Conservation (phyloP, 2,329 filamentous ascomycete genomes). For the Pleomassaria siparia region DNA sequence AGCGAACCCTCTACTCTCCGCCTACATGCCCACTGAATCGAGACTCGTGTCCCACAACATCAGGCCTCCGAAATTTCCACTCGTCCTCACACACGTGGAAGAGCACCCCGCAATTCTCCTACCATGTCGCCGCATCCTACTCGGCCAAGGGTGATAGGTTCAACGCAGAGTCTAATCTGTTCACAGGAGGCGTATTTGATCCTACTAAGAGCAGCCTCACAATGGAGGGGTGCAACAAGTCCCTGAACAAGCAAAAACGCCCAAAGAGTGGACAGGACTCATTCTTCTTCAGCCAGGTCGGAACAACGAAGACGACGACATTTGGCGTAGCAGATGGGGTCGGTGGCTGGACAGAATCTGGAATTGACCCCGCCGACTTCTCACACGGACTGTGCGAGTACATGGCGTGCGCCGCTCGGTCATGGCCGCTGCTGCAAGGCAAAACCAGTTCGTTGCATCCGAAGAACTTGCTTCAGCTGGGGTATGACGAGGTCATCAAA, state of each 20-base stretch:
- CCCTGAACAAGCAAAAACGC: slow-evolving; percentile 54
- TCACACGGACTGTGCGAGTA: slow-evolving; percentile 91
- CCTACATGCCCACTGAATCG: slow-evolving; percentile 35
- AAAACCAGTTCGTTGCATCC: slow-evolving; percentile 56
- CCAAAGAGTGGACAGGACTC: slow-evolving; percentile 90
- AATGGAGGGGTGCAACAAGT: slow-evolving; percentile 32
- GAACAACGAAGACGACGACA: slow-evolving; percentile 69
- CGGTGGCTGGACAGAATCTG: slow-evolving; percentile 90
- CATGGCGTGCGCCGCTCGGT: slow-evolving; percentile 77
- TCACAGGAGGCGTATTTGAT: slow-evolving; percentile 35
- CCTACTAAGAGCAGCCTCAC: slow-evolving; percentile 24
- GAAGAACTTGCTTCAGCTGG: slow-evolving; percentile 73
- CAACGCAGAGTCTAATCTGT: slow-evolving; percentile 40
- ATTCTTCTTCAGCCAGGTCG: slow-evolving; percentile 86
- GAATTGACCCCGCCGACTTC: slow-evolving; percentile 92
- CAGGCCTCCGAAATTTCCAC: slow-evolving; percentile 34
- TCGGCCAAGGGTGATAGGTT: slow-evolving; percentile 43
- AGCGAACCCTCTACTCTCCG: slow-evolving; percentile 18
- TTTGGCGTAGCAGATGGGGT: slow-evolving; percentile 94
- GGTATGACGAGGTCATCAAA: slow-evolving; percentile 77
- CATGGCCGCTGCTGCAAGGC: slow-evolving; percentile 50
- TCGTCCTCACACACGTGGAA: slow-evolving; percentile 30
- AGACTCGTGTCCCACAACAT: slow-evolving; percentile 29
- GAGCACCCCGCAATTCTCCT: slow-evolving; percentile 36
- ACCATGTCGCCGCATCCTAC: slow-evolving; percentile 46